Percentiles rank a stretch among this genome's conserved stretches.
Evolutionary conservation across 2,329 filamentous ascomycete genomes (phyloP).

Genomic region (Grosmannia serpens): DNA sequence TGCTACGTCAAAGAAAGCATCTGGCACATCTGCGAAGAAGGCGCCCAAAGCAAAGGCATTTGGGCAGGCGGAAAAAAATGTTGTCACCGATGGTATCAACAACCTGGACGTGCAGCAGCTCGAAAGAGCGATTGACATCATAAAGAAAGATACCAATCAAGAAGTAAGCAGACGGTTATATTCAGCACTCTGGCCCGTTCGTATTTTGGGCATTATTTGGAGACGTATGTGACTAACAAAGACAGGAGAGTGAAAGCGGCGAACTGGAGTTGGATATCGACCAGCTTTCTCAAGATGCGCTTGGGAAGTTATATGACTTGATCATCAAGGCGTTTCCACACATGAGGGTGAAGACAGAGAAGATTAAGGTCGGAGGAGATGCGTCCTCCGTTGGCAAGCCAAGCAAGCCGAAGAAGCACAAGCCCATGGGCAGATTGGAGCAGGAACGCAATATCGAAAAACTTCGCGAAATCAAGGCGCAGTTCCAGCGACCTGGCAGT

Average conservation of each 20-base stretch:
- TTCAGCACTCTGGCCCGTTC: conserved; percentile 11
- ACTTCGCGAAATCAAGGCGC: conserved; percentile 48
- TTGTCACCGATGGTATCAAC: conserved; percentile 78
- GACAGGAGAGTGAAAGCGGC: conserved; percentile 45
- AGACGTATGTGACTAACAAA: conserved; percentile 6
- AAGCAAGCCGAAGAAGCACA: conserved; percentile 58
- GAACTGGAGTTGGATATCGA: conserved; percentile 51
- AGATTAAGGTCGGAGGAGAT: conserved; percentile 17
- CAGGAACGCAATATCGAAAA: conserved; percentile 57
- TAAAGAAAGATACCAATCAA: conserved; percentile 72
- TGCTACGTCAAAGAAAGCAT: conserved; percentile 22
- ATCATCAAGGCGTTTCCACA: conserved; percentile 27
- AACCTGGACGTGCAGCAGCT: conserved; percentile 70
- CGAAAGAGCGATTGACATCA: conserved; percentile 73
- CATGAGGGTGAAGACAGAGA: conserved; percentile 23
- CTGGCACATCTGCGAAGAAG: conserved; percentile 28
- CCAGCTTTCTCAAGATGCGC: conserved; percentile 41
- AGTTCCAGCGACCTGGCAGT: conserved; percentile 33
- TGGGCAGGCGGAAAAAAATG: conserved; percentile 74
- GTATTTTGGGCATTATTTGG: neutral
- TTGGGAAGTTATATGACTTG: conserved; percentile 38
- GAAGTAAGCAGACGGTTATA: conserved; percentile 43
- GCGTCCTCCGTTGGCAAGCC: conserved; percentile 17
- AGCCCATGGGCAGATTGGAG: conserved; percentile 63
- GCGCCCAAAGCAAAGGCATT: conserved; percentile 46